Evolutionary conservation across 192 early-diverging fungal species (phyloP), one percentile per base, ranked within the genome.

Genomic region (Podila clonocystis): DNA sequence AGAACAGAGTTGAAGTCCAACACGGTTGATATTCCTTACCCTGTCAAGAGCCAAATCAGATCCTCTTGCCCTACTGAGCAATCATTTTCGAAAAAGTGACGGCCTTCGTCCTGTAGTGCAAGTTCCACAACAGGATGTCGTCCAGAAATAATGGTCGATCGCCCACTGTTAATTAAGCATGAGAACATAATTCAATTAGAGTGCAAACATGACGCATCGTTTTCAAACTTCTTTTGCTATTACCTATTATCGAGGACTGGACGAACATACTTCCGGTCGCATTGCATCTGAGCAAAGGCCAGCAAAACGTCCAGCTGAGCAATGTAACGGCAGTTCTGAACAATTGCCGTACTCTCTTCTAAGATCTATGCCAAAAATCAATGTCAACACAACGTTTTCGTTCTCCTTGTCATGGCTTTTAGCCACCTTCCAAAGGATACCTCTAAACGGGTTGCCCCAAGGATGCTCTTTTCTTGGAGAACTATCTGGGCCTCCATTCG

Each of bases 291-390:
- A 20, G 92, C 85, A 82, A 93, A 91, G 1, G 89, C 87, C 2
- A 89, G 84, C 0, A 91, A 82, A 9, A 91, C 90, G 68, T 95
- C 94, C 30, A 95, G 65, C 59, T 93, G 87, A 0, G 92, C 91
- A 36, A 95, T 65, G 4, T 86, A 80, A 61, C 82, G 85, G 63
- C 89, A 89, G 80, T 90, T 92, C 9, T 85, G 86, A 13, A 91
- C 77, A 57, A 93, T 90, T 0, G 85, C 65, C 5, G 83, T 58
- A 36, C 89, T 86, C 29, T 90, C 83, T 3, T 86, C 87, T 48
- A 91, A 50, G 9, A 90, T 79, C 50, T 87, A 45, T 45, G 2
- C 3, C 41, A 45, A 45, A 17, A 45, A 45, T 3, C 41, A 45
- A 45, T 17, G 15, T 45, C 41, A 45, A 8, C 13, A 17, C 13